These are phyloP conservation scores for Toxoplasma gondii DNA, from an alignment of 169 alveolate species.

Conservation along the genomic window DNA sequence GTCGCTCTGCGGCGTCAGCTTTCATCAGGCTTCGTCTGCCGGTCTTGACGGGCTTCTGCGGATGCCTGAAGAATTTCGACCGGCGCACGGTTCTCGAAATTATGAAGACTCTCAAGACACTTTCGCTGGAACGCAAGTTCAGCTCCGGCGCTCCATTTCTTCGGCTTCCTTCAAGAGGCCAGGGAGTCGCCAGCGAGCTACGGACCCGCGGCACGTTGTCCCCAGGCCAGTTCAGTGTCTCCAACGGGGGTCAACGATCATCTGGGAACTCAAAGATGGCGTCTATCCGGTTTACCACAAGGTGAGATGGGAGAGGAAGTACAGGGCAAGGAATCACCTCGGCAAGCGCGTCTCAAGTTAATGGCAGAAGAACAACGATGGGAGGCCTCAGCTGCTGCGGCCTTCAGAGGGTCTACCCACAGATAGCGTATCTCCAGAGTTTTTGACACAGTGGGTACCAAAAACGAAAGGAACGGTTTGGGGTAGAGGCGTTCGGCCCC, in stretches of 20 bases:
- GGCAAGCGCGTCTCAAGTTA: too few species aligned
- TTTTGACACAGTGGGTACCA: too few species aligned
- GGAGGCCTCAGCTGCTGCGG: too few species aligned
- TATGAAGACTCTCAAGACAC: neutral
- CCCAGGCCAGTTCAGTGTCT: constrained; percentile 59
- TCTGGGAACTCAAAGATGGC: constrained; percentile 69
- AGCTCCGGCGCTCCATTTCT: neutral
- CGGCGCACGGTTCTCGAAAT: neutral
- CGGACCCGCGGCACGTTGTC: constrained; percentile 24
- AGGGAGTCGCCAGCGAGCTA: neutral
- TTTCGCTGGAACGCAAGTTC: neutral
- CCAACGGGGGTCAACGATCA: constrained; percentile 52
- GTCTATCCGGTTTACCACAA: constrained; percentile 80
- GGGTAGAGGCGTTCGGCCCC: too few species aligned
- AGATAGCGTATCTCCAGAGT: too few species aligned
- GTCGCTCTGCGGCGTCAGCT: neutral
- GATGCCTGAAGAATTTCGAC: neutral
- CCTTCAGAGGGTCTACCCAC: too few species aligned
- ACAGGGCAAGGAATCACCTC: neutral
- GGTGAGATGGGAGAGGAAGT: constrained; percentile 42
- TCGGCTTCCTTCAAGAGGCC: neutral
- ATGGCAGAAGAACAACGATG: too few species aligned
- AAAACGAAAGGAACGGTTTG: too few species aligned
- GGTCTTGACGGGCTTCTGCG: constrained; percentile 23
- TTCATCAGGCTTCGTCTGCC: neutral